Base-by-base conservation (phyloP, 2,329 filamentous ascomycete species). In the Verticillium tricorpus region DNA sequence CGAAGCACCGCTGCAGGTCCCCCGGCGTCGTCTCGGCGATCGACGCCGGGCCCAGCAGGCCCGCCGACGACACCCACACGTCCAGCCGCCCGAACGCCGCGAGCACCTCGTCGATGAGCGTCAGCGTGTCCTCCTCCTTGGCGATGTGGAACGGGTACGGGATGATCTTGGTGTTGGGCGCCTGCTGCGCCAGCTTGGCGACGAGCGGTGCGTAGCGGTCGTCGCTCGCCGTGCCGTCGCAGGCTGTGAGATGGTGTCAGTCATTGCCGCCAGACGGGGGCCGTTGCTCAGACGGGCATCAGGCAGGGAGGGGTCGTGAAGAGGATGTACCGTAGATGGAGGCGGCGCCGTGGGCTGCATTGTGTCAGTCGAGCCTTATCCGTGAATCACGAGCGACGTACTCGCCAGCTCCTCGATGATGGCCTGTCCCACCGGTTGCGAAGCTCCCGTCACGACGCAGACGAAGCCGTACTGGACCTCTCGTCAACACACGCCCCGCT, bases 371-470 rank as follows among this genome's bases (percentile, higher is more conserved):
- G 12, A 9, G n/a, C 9, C n/a, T 12, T 11, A 9, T 56, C 31
- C 31, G 34, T 54, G 11, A 37, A 35, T 19, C 19, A 6, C 12
- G 19, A 7, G 34, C 17, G 31, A 40, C 64, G 35, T 66, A 84
- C 84, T 80, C 65, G 85, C 86, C 45, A 88, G 74, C 69, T 89
- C 86, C 52, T 77, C 72, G 19, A 85, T 80, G 61, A 88, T 86
- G 31, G 85, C 85, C 66, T 79, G 79, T 9, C 86, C 86, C 15
- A 89, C 79, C 2, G 85, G 82, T 67, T 86, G 83, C 1, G 82
- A 82, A 28, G 85, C 84, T 15, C 85, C 85, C 1, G 85, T 87
- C 5, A 89, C 85, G 15, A 89, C 81, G 67, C 86, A 88, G 22
- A 88, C 82, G 66, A 88, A 88, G 54, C 86, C 86, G 71, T 88